Percentiles rank a stretch among this genome's conserved stretches.
Conservation (phyloP, 1,284 basidiomycete species). For the Clitocybe nebularis region DNA sequence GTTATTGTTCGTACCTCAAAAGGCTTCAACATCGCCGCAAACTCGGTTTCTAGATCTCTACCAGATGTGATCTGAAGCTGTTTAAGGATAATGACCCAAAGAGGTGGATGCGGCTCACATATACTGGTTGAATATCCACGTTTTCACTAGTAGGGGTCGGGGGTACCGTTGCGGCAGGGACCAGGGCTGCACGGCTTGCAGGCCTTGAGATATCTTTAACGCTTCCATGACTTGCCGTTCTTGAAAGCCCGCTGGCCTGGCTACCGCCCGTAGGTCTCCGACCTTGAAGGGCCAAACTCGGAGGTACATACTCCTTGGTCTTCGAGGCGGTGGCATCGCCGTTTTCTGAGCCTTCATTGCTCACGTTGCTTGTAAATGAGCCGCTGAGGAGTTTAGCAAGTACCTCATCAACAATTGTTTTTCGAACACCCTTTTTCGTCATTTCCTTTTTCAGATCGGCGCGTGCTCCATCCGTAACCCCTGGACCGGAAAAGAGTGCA, state of each 20-base stretch:
- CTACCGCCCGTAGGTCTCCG: conserved; percentile 40
- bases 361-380: conserved; percentile 38
- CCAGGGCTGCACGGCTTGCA: conserved; percentile 51
- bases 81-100: conserved; percentile 1
- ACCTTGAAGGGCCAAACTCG: conserved; percentile 59
- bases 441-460: conserved; percentile 93
- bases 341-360: conserved; percentile 55
- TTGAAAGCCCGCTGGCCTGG: conserved; percentile 32
- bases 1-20: conserved; percentile 49
- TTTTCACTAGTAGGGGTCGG: conserved; percentile 36
- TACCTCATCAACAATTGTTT: conserved; percentile 76
- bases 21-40: conserved; percentile 69
- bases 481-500: conserved; percentile 79
- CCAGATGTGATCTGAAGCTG: conserved; percentile 73
- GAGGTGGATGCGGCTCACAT: conserved; percentile 46
- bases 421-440: conserved; percentile 79
- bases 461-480: conserved; percentile 80
- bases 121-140: conserved; percentile 61
- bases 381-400: conserved; percentile 56
- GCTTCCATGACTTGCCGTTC: conserved; percentile 47
- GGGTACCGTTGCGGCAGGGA: conserved; percentile 38
- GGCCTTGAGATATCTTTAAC: conserved; percentile 48
- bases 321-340: conserved; percentile 42
- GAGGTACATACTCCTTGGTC: conserved; percentile 66
- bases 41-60: conserved; percentile 84